Base-by-base conservation (phyloP, 1,284 basidiomycete species). In the Cystobasidium sp. region DNA sequence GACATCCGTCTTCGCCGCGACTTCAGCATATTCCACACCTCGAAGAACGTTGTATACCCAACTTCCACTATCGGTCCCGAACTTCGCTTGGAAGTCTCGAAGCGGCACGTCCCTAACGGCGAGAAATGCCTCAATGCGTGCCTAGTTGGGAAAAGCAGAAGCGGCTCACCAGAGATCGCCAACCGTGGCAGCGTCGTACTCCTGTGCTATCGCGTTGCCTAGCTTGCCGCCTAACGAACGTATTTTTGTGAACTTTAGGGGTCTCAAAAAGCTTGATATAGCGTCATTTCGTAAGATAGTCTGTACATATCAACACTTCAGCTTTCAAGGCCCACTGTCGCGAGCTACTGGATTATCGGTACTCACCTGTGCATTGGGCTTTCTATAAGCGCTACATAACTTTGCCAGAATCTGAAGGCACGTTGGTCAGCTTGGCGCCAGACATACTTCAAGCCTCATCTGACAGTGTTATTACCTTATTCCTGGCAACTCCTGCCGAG, bases 181-280 rank as follows among this genome's bases (percentile, higher is more conserved):
- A 0, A 98, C 94, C 0, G 91, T 94, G 12, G 90, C 90, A 7
- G 88, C 93, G 78, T 91, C 90, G 80, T 92, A 98, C 80, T 94
- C 91, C 74, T 89, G 88, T 0, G 92, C 92, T 43, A 99, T 86
- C 0, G 93, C 90, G 62, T 88, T 87, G 0, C 97, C 96, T 0
- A 99, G 87, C 83, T 99, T 99, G 6, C 97, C 96, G 0, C 96
- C 96, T 0, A 99, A 85, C 78, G 93, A 93, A 6, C 97, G 88
- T 80, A 99, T 97, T 92, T 96, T 96, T 79, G 94, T 93, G 79
- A 97, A 96, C 22, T 88, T 86, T 83, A 96, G 86, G 8, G 92
- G 90, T 37, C 84, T 85, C 51, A 97, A 85, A 81, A 95, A 97
- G 53, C 86, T 86, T 0, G 92, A 89, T 59, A 94, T 93, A 0